Percentiles rank a stretch among this genome's conserved stretches.
Evolutionary conservation across 2,329 filamentous ascomycete species (phyloP).

Genomic region (Leptographium lundbergii): DNA sequence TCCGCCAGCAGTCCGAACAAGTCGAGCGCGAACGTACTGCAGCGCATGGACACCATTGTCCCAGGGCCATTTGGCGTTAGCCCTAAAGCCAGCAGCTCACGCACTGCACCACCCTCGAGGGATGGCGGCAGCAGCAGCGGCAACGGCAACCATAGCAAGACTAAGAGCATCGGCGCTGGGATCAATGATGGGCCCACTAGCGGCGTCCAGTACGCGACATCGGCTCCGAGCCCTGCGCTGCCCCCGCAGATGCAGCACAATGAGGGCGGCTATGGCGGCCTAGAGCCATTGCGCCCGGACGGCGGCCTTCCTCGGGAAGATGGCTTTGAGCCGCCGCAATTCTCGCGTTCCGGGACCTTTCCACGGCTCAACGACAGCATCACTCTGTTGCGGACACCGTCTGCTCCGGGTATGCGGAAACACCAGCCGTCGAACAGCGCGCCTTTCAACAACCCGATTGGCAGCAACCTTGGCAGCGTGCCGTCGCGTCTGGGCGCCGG

Average conservation of each 20-base stretch:
- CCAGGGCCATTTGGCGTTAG: constrained; percentile 52
- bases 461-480: constrained; percentile 3
- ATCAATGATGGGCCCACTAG: background rate
- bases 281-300: constrained; percentile 32
- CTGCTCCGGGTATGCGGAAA: constrained; percentile 30
- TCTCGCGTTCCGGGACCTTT: constrained; percentile 40
- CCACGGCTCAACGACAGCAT: constrained; percentile 26
- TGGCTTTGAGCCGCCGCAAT: constrained; percentile 23
- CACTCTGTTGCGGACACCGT: constrained; percentile 31
- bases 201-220: background rate
- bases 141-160: background rate
- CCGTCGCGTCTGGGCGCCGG: constrained; percentile 15
- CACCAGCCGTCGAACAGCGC: constrained; percentile 17
- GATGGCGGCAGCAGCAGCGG: constrained; percentile 2
- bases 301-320: constrained; percentile 15
- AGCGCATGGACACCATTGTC: constrained; percentile 52
- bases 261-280: constrained; percentile 46
- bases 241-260: constrained; percentile 30
- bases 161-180: background rate
- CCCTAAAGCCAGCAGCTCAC: constrained; percentile 14
- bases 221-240: background rate
- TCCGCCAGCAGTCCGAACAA: constrained; percentile 36
- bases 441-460: background rate
- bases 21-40: constrained; percentile 31
- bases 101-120: constrained; percentile 19